Evolutionary conservation across 768 basidiomycete genomes (phyloP).

Genomic region (Tricholoma flavovirens): DNA sequence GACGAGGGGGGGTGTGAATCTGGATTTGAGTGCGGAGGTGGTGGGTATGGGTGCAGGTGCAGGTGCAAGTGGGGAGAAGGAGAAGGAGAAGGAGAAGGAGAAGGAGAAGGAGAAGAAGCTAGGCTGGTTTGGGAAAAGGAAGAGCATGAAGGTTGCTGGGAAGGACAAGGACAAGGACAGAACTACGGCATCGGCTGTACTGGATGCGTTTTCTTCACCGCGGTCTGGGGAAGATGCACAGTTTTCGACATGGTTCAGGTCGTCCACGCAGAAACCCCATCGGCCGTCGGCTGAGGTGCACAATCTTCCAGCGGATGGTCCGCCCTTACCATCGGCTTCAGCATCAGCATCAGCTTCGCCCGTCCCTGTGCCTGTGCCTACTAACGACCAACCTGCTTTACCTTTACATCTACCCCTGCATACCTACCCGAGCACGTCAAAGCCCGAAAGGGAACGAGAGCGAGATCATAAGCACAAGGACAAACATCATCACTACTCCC

Average conservation of each 20-base stretch:
- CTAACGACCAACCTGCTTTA: neutral
- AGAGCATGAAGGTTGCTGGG: conserved; percentile 33
- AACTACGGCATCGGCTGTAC: conserved; percentile 10
- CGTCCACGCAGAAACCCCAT: conserved; percentile 12
- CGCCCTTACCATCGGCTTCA: neutral
- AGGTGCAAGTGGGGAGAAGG: conserved; percentile 25
- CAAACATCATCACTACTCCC: conserved; percentile 5
- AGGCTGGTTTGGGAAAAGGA: conserved; percentile 51
- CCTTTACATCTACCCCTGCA: neutral
- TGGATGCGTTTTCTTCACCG: neutral
- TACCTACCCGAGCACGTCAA: neutral
- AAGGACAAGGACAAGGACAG: conserved; percentile 2
- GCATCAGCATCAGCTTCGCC: neutral
- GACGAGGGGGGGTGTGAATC: conserved; percentile 2
- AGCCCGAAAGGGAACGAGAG: neutral
- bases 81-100: too few relatives aligned
- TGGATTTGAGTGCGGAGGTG: neutral
- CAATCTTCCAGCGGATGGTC: neutral
- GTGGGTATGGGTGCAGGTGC: neutral
- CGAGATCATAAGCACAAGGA: neutral
- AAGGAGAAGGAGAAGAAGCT: conserved; percentile 21
- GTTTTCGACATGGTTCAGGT: conserved; percentile 20
- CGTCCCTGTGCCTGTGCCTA: neutral
- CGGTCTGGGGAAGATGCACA: neutral
- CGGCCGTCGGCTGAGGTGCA: conserved; percentile 19